These are phyloP conservation scores for Leucosporidium creatinivorum DNA, from an alignment of 768 basidiomycete species.

Conservation along the genomic window DNA sequence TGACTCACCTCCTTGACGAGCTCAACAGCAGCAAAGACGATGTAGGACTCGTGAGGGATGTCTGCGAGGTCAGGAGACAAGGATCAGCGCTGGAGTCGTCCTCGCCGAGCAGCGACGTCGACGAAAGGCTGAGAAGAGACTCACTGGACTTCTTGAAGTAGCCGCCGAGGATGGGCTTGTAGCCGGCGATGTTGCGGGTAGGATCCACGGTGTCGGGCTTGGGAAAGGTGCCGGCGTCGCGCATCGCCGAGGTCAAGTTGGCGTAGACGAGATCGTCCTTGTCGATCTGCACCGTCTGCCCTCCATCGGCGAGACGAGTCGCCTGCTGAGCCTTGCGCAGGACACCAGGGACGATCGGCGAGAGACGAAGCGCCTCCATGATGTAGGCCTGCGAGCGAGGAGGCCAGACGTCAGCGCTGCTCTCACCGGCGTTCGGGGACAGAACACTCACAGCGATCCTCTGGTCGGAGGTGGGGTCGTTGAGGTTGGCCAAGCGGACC, in stretches of 20 bases:
- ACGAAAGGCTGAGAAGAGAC: too few species aligned
- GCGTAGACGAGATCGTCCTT: constrained; percentile 7
- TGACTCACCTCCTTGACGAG: too few species aligned
- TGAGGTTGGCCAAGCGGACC: neutral
- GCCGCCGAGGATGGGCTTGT: neutral
- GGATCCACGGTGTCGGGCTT: neutral
- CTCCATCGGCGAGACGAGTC: constrained; percentile 9
- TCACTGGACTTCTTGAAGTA: too few species aligned
- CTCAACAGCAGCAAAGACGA: too few species aligned
- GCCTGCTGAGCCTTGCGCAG: constrained; percentile 5
- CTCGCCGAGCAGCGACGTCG: too few species aligned
- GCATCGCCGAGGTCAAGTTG: neutral
- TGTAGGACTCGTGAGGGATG: too few species aligned
- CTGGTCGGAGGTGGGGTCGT: neutral
- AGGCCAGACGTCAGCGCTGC: too few species aligned
- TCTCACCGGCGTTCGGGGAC: too few species aligned
- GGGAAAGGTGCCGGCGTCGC: neutral
- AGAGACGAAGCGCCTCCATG: constrained; percentile 8
- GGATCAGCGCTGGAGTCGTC: too few species aligned
- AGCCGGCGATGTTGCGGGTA: neutral
- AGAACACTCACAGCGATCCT: neutral
- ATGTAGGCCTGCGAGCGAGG: neutral
- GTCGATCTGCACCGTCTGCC: constrained; percentile 1
- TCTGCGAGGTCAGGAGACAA: too few species aligned
- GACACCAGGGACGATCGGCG: constrained; percentile 1